phyloP scores from a whole-genome alignment of 108 stramenopile genomes.

The Skeletonema potamos region DNA sequence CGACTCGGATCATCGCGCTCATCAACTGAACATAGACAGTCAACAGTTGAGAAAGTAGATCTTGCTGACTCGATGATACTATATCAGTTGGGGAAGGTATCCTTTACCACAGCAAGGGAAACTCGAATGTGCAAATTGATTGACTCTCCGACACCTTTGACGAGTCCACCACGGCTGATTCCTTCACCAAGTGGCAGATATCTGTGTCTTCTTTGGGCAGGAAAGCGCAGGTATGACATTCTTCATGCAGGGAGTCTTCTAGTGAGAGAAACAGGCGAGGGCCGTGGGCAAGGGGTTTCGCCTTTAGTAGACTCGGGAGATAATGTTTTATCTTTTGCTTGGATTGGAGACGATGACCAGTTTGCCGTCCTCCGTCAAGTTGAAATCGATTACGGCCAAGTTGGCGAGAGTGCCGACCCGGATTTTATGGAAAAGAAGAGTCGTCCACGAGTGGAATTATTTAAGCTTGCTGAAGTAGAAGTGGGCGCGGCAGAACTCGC shows the following conservation, averaged over 20 bases:
- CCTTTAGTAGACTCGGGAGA: constrained; percentile 69
- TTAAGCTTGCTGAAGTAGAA: constrained; percentile 51
- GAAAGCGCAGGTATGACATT: constrained; percentile 75
- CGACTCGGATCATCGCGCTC: constrained; percentile 11
- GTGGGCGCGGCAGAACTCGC: constrained; percentile 57
- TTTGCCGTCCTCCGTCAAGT: constrained; percentile 49
- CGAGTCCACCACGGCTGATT: constrained; percentile 55
- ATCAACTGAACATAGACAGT: constrained; percentile 17
- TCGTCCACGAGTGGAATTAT: constrained; percentile 59
- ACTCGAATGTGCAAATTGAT: constrained; percentile 28
- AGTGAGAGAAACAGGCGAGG: constrained; percentile 19
- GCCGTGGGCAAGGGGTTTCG: constrained; percentile 22
- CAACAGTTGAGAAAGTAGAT: constrained; percentile 28
- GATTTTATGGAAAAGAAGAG: constrained; percentile 19
- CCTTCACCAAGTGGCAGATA: constrained; percentile 73
- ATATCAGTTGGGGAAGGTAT: constrained; percentile 11
- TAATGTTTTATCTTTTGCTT: constrained; percentile 72
- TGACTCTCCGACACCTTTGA: constrained; percentile 35
- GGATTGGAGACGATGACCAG: constrained; percentile 80
- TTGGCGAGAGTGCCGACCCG: background rate
- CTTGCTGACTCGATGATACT: constrained; percentile 31
- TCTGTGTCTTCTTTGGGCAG: constrained; percentile 68
- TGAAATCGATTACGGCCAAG: background rate
- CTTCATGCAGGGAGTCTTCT: constrained; percentile 60
- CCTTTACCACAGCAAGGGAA: constrained; percentile 8